These are phyloP conservation scores for Fagopyrum esculentum DNA, from an alignment of 148 eudicot genomes.

Conservation along the genomic window DNA sequence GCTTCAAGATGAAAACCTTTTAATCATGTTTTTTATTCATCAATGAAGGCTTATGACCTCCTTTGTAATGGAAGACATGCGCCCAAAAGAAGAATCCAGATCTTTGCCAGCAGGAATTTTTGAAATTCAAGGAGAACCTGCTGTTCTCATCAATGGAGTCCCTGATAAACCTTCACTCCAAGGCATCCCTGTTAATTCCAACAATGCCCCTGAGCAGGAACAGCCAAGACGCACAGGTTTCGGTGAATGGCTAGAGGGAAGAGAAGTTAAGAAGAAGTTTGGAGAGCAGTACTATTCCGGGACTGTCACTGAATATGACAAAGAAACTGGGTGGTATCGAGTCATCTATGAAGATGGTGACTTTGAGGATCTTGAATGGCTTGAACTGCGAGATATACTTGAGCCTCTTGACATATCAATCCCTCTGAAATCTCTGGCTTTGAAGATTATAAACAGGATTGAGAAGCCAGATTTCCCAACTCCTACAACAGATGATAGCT, in stretches of 20 bases:
- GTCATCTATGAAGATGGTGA: constrained; percentile 82
- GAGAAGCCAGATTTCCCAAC: constrained; percentile 28
- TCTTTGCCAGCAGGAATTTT: constrained; percentile 28
- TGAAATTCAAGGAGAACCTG: constrained; percentile 74
- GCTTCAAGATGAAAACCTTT: neutral
- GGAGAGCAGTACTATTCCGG: constrained; percentile 40
- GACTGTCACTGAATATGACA: constrained; percentile 52
- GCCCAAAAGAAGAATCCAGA: neutral
- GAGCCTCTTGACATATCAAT: constrained; percentile 61
- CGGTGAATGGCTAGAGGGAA: constrained; percentile 71
- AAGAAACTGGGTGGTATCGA: constrained; percentile 63
- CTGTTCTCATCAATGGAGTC: constrained; percentile 58
- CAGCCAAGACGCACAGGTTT: constrained; percentile 26
- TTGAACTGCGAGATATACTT: constrained; percentile 51
- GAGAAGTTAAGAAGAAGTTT: constrained; percentile 59
- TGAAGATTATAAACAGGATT: constrained; percentile 39
- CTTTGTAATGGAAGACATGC: constrained; percentile 1
- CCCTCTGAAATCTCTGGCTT: constrained; percentile 52
- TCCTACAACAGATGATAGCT: constrained; percentile 15
- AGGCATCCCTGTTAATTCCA: constrained; percentile 15
- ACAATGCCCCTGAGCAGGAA: constrained; percentile 18
- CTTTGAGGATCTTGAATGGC: constrained; percentile 83
- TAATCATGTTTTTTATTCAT: neutral
- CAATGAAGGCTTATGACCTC: constrained; percentile 8
- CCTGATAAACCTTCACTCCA: constrained; percentile 36